Percentiles rank a stretch among this genome's conserved stretches.
Evolutionary conservation across 1,284 basidiomycete species (phyloP).

Genomic region (Somion occarium): DNA sequence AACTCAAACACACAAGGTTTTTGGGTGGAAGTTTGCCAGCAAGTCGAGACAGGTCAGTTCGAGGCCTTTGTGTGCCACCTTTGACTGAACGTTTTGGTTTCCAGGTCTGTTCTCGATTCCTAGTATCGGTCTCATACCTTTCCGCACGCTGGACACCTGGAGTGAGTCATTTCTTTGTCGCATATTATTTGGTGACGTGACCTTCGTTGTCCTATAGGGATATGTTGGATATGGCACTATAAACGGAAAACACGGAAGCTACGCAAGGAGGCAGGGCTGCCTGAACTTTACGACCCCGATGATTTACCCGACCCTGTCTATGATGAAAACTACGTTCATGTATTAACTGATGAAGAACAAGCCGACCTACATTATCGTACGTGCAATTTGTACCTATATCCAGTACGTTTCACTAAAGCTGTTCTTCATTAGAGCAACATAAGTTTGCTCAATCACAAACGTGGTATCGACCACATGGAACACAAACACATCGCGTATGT

Average conservation of each 20-base stretch:
- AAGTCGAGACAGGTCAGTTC: slow-evolving; percentile 79
- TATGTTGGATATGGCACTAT: slow-evolving; percentile 72
- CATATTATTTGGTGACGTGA: background rate
- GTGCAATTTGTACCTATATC: slow-evolving; percentile 20
- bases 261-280: slow-evolving; percentile 56
- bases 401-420: background rate
- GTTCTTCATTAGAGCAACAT: slow-evolving; percentile 49
- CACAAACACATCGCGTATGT: slow-evolving; percentile 72
- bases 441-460: slow-evolving; percentile 70
- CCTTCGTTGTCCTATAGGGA: slow-evolving; percentile 36
- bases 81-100: slow-evolving; percentile 31
- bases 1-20: slow-evolving; percentile 59
- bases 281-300: slow-evolving; percentile 65
- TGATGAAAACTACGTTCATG: slow-evolving; percentile 72
- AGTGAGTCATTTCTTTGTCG: background rate
- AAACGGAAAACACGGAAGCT: slow-evolving; percentile 54
- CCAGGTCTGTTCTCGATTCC: slow-evolving; percentile 80
- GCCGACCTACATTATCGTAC: slow-evolving; percentile 62
- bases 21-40: slow-evolving; percentile 76
- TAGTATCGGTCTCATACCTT: slow-evolving; percentile 71
- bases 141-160: slow-evolving; percentile 73
- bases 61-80: slow-evolving; percentile 16
- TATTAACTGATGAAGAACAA: slow-evolving; percentile 71
- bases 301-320: slow-evolving; percentile 75
- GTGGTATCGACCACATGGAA: slow-evolving; percentile 87